phyloP scores from a whole-genome alignment of 352 stramenopile species.

The Blastocystis sp. region DNA sequence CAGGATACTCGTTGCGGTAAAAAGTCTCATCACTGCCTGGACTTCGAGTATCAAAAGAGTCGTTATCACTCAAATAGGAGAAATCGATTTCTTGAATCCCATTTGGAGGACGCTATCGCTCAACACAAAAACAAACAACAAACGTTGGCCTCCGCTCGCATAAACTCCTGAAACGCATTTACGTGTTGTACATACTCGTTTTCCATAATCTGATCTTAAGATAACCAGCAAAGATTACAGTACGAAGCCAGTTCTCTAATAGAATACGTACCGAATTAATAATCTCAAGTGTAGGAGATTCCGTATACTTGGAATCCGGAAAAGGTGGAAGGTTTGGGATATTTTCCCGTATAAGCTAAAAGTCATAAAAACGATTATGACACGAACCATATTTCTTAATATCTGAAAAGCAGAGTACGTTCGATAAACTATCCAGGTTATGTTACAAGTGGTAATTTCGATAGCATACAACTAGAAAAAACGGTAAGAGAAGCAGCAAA shows the following conservation, averaged over 20 bases:
- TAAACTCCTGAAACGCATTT: constrained; percentile 61
- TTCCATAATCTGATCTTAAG: constrained; percentile 48
- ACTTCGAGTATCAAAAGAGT: constrained; percentile 4
- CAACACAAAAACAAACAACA: not conserved
- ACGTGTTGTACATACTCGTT: constrained; percentile 61
- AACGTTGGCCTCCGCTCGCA: constrained; percentile 44
- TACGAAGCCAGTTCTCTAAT: constrained; percentile 38
- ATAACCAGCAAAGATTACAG: not conserved
- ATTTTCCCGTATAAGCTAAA: constrained; percentile 49
- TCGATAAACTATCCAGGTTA: constrained; percentile 50
- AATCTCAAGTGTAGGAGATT: constrained; percentile 31
- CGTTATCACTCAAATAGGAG: constrained; percentile 33
- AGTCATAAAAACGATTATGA: not conserved
- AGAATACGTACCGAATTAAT: constrained; percentile 51
- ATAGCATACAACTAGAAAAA: constrained; percentile 46
- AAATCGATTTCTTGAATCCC: constrained; percentile 61
- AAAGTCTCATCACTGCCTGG: constrained; percentile 29
- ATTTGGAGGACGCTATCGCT: constrained; percentile 4
- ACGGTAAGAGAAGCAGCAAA: not conserved
- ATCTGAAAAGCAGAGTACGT: constrained; percentile 46
- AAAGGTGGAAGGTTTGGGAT: constrained; percentile 35
- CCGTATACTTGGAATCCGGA: not conserved
- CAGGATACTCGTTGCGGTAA: constrained; percentile 27
- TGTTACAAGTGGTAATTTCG: not conserved
- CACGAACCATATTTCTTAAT: constrained; percentile 1